Percentiles rank a stretch among this genome's conserved stretches.
Evolutionary conservation across 495 filamentous ascomycete species (phyloP).

Genomic region (Niebla homalea): DNA sequence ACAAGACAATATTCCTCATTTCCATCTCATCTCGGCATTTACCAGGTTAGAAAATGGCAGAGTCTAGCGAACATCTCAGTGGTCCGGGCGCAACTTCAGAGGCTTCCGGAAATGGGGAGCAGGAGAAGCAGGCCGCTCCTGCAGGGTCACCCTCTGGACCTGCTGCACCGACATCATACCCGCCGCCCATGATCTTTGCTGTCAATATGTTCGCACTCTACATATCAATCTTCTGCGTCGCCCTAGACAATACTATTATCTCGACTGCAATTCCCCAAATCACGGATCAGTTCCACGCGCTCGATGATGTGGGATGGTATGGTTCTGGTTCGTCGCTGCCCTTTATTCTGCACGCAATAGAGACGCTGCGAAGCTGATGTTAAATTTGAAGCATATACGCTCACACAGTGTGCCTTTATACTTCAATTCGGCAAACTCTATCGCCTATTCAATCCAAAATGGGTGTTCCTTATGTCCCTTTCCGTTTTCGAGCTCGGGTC

Average conservation of each 20-base stretch:
- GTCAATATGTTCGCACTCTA: no score
- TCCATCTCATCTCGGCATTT: no score
- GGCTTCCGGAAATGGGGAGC: no score
- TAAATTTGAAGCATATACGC: not conserved
- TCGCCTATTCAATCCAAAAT: constrained; percentile 36
- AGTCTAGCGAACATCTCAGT: no score
- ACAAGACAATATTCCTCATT: no score
- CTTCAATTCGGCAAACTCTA: constrained; percentile 29
- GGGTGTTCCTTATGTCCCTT: constrained; percentile 38
- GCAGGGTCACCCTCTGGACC: no score
- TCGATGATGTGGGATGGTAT: constrained; percentile 32
- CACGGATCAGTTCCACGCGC: constrained; percentile 26
- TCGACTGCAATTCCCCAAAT: constrained; percentile 31
- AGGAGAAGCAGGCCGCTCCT: no score
- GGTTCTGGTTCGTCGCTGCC: constrained; percentile 6
- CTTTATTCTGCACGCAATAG: constrained; percentile 20
- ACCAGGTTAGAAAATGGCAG: no score
- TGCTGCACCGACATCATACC: no score
- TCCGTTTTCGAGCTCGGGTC: constrained; percentile 58
- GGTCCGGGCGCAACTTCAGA: no score
- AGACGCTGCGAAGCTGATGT: constrained; percentile 31
- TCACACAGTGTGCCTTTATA: constrained; percentile 16
- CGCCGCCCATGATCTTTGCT: no score
- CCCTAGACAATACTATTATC: constrained; percentile 16
- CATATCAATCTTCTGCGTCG: no score